These are phyloP conservation scores for Colletotrichum cereale DNA, from an alignment of 2,329 filamentous ascomycete genomes.

Conservation along the genomic window DNA sequence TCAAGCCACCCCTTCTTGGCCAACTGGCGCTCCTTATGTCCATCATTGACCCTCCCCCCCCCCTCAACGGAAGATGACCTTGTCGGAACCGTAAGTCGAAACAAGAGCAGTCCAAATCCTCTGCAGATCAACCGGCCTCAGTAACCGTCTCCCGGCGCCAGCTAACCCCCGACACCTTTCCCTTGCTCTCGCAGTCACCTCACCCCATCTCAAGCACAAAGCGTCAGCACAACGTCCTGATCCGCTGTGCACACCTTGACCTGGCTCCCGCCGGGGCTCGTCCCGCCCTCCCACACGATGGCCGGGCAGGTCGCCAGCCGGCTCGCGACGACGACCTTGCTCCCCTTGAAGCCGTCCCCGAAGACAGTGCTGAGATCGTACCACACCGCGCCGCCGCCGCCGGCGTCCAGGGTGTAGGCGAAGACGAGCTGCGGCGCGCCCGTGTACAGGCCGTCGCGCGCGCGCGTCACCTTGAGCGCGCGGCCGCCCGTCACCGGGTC, in stretches of 20 bases:
- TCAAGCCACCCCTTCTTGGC: background rate
- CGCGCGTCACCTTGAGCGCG: constrained; percentile 53
- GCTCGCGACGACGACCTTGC: constrained; percentile 49
- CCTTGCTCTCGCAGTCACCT: background rate
- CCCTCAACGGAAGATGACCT: too few species aligned
- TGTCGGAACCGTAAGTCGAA: background rate
- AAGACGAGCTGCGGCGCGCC: constrained; percentile 56
- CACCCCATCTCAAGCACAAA: constrained; percentile 47
- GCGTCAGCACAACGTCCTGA: constrained; percentile 51
- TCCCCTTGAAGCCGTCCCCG: constrained; percentile 53
- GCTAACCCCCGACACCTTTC: too few species aligned
- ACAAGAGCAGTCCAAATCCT: background rate
- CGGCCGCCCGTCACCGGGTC: constrained; percentile 55
- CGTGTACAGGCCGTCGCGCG: constrained; percentile 53
- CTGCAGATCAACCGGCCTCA: background rate
- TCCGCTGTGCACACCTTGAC: constrained; percentile 51
- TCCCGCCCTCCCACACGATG: constrained; percentile 53
- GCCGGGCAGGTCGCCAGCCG: constrained; percentile 48
- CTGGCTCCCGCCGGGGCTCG: constrained; percentile 53
- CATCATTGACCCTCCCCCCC: background rate
- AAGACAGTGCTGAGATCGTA: constrained; percentile 57
- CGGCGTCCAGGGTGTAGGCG: constrained; percentile 53
- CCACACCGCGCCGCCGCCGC: constrained; percentile 48
- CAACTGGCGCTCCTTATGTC: background rate
- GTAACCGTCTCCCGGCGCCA: background rate